Evolutionary conservation across 2,329 filamentous ascomycete genomes (phyloP), one percentile per base, ranked within the genome.

Genomic region (Cladosporium sp.): DNA sequence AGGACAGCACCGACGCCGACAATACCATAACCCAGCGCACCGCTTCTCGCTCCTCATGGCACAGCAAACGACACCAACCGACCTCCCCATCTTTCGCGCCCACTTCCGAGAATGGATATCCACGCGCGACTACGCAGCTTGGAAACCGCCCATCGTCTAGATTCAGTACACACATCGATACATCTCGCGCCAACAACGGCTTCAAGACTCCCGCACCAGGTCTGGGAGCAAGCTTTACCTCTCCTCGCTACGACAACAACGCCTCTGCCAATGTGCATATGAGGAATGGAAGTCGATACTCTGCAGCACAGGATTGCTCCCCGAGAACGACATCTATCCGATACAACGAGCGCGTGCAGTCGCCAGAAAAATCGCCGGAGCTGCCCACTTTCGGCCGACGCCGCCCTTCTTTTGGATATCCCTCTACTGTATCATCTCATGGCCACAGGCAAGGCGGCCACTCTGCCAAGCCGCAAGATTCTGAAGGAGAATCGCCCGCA

Each of bases 31-130:
- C 40, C 13, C 40, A 43, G 19, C 40, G 43, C 50, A 50, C 44
- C 37, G 34, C 39, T 36, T 79, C 63, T 82, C 83, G 2, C 85
- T 82, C 1, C 82, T 83, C 2, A 68, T 85, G 43, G 80, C 77
- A 43, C 8, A 74, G 74, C 7, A 73, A 58, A 42, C 57, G 58
- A 42, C 52, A 53, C 15, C 58, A 54, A 18, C 49, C 56, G 24
- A 47, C 53, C 15, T 17, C 49, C 1, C 50, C 50, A 4, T 50
- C 43, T 7, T 13, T 37, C 18, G 22, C 50, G 29, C 32, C 36
- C 43, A 44, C 53, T 19, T 29, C 51, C 17, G 43, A 43, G 12
- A 56, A 58, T 15, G 41, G 52, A 19, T 47, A 57, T 40, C 57
- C 60, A n/a, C 56, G 52, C 29, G 56, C 58, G 4, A 57, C 57